Evolutionary conservation across 495 filamentous ascomycete species (phyloP).

Genomic region (Penicillium macrosclerotiorum): DNA sequence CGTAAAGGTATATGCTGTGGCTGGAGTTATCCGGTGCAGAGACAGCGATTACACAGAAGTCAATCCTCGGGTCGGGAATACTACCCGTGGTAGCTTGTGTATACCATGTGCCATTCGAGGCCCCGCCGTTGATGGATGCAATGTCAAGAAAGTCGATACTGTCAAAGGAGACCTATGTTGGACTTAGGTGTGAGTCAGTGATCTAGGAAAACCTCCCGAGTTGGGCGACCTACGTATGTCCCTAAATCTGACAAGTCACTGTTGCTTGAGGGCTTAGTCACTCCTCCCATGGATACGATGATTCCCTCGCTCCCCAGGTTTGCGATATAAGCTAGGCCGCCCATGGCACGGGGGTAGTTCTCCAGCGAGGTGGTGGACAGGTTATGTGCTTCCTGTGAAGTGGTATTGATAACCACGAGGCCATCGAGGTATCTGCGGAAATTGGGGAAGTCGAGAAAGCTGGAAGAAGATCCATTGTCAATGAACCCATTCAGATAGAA

Average conservation of each 20-base stretch:
- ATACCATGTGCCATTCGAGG: conserved; percentile 31
- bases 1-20: conserved; percentile 32
- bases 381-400: too few relatives aligned
- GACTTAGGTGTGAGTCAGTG: conserved; percentile 2
- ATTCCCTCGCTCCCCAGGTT: too few relatives aligned
- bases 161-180: conserved; percentile 24
- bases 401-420: too few relatives aligned
- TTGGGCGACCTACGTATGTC: too few relatives aligned
- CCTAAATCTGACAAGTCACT: conserved; percentile 12
- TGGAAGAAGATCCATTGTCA: conserved; percentile 29
- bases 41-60: conserved; percentile 30
- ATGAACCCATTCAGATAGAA: conserved; percentile 45
- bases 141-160: conserved; percentile 38
- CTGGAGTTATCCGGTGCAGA: conserved; percentile 32
- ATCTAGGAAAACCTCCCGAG: too few relatives aligned
- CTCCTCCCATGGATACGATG: too few relatives aligned
- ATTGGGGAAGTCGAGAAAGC: too few relatives aligned
- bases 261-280: too few relatives aligned
- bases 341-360: too few relatives aligned
- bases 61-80: conserved; percentile 27
- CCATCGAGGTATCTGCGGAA: too few relatives aligned
- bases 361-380: too few relatives aligned
- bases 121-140: conserved; percentile 21
- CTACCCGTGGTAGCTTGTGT: conserved; percentile 30
- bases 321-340: too few relatives aligned